Conservation (phyloP, 345 rosid species). For the Gossypium sturtianum region DNA sequence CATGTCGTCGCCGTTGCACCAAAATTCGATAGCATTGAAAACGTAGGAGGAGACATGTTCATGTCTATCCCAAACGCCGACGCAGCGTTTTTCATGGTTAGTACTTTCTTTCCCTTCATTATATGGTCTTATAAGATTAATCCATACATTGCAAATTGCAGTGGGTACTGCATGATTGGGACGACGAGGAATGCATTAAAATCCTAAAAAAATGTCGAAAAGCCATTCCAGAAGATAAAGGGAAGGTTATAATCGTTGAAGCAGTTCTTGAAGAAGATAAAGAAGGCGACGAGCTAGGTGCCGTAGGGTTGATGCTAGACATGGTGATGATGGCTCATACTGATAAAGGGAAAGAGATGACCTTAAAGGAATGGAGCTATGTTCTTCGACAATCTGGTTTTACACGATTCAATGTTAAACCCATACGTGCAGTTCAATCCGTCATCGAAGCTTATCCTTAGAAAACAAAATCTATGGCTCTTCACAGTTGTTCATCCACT, state of each 20-base stretch:
- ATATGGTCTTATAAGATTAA: not conserved
- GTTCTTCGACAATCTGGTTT: conserved; percentile 59
- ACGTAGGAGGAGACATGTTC: conserved; percentile 74
- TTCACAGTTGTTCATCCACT: not conserved
- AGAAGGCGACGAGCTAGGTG: conserved; percentile 14
- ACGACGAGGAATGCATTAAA: conserved; percentile 56
- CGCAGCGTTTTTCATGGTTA: conserved; percentile 55
- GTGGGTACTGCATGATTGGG: conserved; percentile 73
- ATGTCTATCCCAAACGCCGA: conserved; percentile 48
- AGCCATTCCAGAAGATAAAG: conserved; percentile 40
- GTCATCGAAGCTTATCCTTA: conserved; percentile 51
- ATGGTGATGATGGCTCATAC: conserved; percentile 73
- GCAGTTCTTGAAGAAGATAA: conserved; percentile 36
- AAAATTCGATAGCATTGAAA: conserved; percentile 36
- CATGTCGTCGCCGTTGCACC: conserved; percentile 48
- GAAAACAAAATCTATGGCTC: not conserved
- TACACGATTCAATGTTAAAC: conserved; percentile 28
- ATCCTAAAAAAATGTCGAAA: conserved; percentile 62
- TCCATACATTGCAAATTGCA: not conserved
- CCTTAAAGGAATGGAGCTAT: conserved; percentile 55
- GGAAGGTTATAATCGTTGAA: conserved; percentile 64
- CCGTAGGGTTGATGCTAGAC: conserved; percentile 48
- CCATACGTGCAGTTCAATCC: conserved; percentile 33
- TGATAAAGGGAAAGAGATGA: conserved; percentile 56
- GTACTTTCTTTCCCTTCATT: not conserved